Percentiles rank a stretch among this genome's conserved stretches.
Evolutionary conservation across 257 asterid species (phyloP).

Genomic region (Agastache rugosa): DNA sequence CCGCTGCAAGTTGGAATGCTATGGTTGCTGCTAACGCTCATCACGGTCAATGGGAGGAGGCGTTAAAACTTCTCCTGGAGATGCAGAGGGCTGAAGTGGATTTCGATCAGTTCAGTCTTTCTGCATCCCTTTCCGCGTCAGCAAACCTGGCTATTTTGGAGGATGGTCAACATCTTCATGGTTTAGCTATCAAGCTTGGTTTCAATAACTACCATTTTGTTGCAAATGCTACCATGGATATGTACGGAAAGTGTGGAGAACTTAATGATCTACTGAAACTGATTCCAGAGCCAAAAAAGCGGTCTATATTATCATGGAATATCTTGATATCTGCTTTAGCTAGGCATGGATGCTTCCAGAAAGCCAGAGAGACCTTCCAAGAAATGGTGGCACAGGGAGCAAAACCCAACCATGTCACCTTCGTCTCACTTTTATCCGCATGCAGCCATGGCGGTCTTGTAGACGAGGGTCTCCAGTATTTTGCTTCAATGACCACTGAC

Average conservation of each 20-base stretch:
- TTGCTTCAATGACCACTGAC: constrained; percentile 56
- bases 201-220: constrained; percentile 58
- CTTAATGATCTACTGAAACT: constrained; percentile 62
- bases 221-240: constrained; percentile 71
- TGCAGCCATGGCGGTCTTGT: constrained; percentile 93
- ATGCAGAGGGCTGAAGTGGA: constrained; percentile 78
- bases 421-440: constrained; percentile 86
- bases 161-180: constrained; percentile 74
- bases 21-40: constrained; percentile 83
- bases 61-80: constrained; percentile 66
- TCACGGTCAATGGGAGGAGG: constrained; percentile 79
- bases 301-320: constrained; percentile 76
- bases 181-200: constrained; percentile 73
- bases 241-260: constrained; percentile 92
- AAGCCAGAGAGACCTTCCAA: constrained; percentile 63
- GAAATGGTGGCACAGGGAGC: constrained; percentile 66
- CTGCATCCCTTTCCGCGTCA: constrained; percentile 75
- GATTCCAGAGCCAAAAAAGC: constrained; percentile 60
- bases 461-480: constrained; percentile 77
- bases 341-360: constrained; percentile 69
- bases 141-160: constrained; percentile 77
- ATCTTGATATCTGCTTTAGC: constrained; percentile 71
- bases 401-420: constrained; percentile 81
- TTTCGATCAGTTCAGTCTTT: constrained; percentile 80
- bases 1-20: constrained; percentile 77